These are phyloP conservation scores for Poa pratensis DNA, from an alignment of 176 grass and related monocot species.

Conservation along the genomic window DNA sequence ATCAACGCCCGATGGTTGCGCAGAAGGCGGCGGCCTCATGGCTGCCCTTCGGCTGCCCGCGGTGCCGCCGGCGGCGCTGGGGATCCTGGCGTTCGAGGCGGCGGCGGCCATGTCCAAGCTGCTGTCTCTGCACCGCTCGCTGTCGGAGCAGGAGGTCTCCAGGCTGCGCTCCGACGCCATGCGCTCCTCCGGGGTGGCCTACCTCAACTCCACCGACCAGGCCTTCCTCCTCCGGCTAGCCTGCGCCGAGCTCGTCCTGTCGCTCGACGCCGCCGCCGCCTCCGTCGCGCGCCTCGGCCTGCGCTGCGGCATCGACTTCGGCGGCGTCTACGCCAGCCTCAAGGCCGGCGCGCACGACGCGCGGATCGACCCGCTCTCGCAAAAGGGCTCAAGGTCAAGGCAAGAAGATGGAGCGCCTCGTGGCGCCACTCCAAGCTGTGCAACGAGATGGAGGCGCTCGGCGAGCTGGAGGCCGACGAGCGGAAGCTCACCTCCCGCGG, in stretches of 20 bases:
- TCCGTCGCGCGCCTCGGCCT: constrained; percentile 64
- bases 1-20: constrained; percentile 56
- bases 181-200: constrained; percentile 79
- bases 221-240: constrained; percentile 74
- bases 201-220: constrained; percentile 88
- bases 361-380: constrained; percentile 50
- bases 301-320: constrained; percentile 70
- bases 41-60: constrained; percentile 49
- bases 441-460: constrained; percentile 78
- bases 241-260: constrained; percentile 70
- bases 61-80: constrained; percentile 60
- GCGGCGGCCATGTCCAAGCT: constrained; percentile 83
- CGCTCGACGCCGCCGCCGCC: constrained; percentile 62
- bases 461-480: constrained; percentile 69
- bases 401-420: constrained; percentile 80
- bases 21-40: constrained; percentile 50
- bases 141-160: constrained; percentile 66
- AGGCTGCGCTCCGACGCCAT: constrained; percentile 74
- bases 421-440: constrained; percentile 68
- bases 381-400: constrained; percentile 60
- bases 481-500: constrained; percentile 56
- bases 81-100: constrained; percentile 88
- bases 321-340: constrained; percentile 52
- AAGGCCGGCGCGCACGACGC: constrained; percentile 53
- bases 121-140: constrained; percentile 71